These are phyloP conservation scores for Ogataea parapolymorpha DNA, from an alignment of 805 yeast species.

Conservation along the genomic window DNA sequence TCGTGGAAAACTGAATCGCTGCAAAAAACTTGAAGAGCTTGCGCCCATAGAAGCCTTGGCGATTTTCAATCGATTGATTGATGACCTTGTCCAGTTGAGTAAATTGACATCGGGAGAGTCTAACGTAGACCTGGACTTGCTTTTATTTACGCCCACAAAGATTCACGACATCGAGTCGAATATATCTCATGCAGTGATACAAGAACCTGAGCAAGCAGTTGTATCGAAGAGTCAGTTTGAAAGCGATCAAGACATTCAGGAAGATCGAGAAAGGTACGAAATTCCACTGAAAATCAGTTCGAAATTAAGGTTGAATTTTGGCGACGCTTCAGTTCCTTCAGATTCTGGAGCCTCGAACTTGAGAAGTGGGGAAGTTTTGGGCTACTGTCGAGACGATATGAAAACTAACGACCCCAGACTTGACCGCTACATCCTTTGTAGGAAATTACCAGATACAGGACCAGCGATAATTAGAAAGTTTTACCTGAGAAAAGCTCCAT, in stretches of 20 bases:
- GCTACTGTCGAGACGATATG: neutral
- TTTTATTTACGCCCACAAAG: neutral
- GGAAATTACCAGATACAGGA: neutral
- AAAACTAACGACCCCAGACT: neutral
- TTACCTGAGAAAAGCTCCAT: constrained; percentile 32
- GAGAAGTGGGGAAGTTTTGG: too few relatives aligned
- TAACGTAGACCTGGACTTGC: neutral
- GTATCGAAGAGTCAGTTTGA: constrained; percentile 1
- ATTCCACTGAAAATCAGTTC: constrained; percentile 27
- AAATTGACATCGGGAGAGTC: neutral
- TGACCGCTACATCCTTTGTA: neutral
- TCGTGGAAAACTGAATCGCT: constrained; percentile 17
- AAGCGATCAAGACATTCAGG: neutral
- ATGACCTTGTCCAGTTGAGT: constrained; percentile 24
- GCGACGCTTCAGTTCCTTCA: too few relatives aligned
- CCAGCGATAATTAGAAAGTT: constrained; percentile 25
- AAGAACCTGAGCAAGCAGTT: too few relatives aligned
- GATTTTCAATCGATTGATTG: constrained; percentile 24
- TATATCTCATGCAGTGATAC: too few relatives aligned
- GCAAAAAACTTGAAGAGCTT: constrained; percentile 22
- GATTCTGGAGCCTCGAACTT: too few relatives aligned
- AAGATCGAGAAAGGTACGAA: constrained; percentile 17
- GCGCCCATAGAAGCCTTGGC: constrained; percentile 30
- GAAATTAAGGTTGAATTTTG: constrained; percentile 13
- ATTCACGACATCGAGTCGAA: too few relatives aligned